phyloP scores from a whole-genome alignment of 495 filamentous ascomycete species.

The Aspergillus carlsbadensis region DNA sequence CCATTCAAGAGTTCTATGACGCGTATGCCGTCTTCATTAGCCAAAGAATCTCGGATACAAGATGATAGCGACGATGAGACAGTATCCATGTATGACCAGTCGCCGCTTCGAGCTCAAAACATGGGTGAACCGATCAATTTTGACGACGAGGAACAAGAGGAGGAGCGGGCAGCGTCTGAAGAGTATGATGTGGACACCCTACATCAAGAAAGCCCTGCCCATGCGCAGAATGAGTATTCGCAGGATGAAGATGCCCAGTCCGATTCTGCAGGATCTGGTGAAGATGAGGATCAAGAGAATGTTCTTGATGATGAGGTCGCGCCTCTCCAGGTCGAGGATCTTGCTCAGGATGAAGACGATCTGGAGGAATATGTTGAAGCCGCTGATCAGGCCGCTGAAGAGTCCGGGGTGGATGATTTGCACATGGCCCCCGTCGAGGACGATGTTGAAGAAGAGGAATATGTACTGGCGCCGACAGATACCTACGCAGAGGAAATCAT shows the following conservation, averaged over 20 bases:
- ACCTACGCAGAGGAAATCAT: neutral
- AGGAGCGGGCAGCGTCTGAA: neutral
- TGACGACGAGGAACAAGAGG: conserved; percentile 5
- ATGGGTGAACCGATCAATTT: conserved; percentile 7
- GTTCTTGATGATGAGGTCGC: conserved; percentile 5
- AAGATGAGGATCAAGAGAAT: conserved; percentile 2
- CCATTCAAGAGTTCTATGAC: conserved; percentile 38
- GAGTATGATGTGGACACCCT: neutral
- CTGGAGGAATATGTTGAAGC: conserved; percentile 14
- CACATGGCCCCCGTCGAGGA: neutral
- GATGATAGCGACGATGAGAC: conserved; percentile 8
- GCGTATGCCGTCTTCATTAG: conserved; percentile 13
- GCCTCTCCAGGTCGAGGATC: conserved; percentile 10
- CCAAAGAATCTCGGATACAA: conserved; percentile 3
- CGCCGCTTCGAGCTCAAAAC: conserved; percentile 8
- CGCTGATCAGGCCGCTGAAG: conserved; percentile 16
- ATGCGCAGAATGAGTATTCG: neutral
- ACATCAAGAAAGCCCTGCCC: neutral
- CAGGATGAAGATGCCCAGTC: neutral
- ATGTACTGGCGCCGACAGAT: neutral
- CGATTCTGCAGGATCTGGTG: neutral
- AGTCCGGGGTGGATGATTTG: conserved; percentile 8
- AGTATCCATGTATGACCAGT: conserved; percentile 11
- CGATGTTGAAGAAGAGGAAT: neutral
- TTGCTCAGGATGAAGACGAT: neutral